Evolutionary conservation across 2,329 filamentous ascomycete species (phyloP).

Genomic region (Amylocarpus encephaloides): DNA sequence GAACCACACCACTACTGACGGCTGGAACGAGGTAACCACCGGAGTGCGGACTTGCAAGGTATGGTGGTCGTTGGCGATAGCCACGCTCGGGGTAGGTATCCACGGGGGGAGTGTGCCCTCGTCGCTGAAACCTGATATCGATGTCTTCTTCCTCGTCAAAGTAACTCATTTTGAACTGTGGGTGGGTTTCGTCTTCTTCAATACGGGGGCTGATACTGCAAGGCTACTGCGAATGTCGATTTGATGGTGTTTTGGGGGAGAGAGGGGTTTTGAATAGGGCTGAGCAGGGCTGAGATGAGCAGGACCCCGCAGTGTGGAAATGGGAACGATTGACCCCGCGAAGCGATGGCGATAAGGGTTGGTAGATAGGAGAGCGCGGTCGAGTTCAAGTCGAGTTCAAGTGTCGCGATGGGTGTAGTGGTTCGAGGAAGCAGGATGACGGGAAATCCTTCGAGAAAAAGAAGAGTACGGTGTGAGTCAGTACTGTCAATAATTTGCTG

Average conservation of each 20-base stretch:
- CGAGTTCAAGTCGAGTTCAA: too few relatives aligned
- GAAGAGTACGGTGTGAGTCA: neutral
- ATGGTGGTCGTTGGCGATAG: conserved; percentile 6
- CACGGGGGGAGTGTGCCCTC: conserved; percentile 16
- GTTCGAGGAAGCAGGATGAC: neutral
- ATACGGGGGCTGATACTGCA: neutral
- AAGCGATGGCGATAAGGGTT: conserved; percentile 5
- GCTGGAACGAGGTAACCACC: conserved; percentile 12
- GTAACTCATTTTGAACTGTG: conserved; percentile 25
- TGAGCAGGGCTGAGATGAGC: conserved; percentile 5
- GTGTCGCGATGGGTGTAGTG: neutral
- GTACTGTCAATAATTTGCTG: neutral
- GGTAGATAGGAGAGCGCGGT: too few relatives aligned
- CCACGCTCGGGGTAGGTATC: conserved; percentile 7
- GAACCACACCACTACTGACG: conserved; percentile 14
- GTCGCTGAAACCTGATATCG: conserved; percentile 43
- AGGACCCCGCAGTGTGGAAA: conserved; percentile 6
- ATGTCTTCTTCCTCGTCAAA: conserved; percentile 52
- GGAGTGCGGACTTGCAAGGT: conserved; percentile 1
- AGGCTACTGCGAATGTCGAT: conserved; percentile 2
- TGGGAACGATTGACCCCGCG: conserved; percentile 1
- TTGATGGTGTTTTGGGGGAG: neutral
- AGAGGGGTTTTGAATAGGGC: conserved; percentile 5
- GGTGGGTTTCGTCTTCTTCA: neutral
- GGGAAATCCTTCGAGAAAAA: neutral